A percentile compares a stretch with the other conserved stretches of the same genome.
phyloP scores from a whole-genome alignment of 768 basidiomycete species.

The Boletales sp. region DNA sequence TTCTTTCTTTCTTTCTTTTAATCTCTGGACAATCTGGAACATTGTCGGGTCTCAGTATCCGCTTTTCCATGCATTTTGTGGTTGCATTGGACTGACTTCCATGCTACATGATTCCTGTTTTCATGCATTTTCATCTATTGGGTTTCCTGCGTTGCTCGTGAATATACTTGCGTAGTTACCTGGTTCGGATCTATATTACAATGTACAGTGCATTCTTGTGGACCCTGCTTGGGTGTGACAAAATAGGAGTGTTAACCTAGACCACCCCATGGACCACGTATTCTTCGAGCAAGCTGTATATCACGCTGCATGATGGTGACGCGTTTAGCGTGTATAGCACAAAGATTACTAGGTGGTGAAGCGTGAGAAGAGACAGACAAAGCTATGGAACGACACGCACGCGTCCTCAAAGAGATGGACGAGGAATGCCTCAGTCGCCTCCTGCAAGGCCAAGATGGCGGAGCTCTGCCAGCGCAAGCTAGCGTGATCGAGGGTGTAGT shows the following conservation, averaged over 20 bases:
- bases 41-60: conserved; percentile 8
- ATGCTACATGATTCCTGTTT: conserved; percentile 8
- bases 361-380: not conserved
- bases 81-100: conserved; percentile 14
- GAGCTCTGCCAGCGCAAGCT: conserved; percentile 93
- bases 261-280: conserved; percentile 87
- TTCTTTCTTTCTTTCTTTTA: conserved; percentile 1
- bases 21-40: conserved; percentile 19
- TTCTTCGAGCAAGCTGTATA: conserved; percentile 92
- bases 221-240: not conserved
- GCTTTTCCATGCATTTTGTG: conserved; percentile 10
- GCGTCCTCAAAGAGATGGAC: conserved; percentile 98
- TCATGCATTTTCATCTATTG: conserved; percentile 10
- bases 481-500: conserved; percentile 51
- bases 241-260: conserved; percentile 40
- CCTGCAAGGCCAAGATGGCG: conserved; percentile 90
- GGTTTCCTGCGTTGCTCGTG: conserved; percentile 7
- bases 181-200: conserved; percentile 19
- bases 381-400: conserved; percentile 49
- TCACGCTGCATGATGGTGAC: conserved; percentile 98
- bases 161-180: conserved; percentile 7
- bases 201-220: conserved; percentile 27
- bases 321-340: conserved; percentile 96
- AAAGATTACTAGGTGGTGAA: conserved; percentile 68
- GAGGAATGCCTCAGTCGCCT: conserved; percentile 92